These are phyloP conservation scores for Trichoderma hamatum DNA, from an alignment of 2,329 filamentous ascomycete species.

Conservation along the genomic window DNA sequence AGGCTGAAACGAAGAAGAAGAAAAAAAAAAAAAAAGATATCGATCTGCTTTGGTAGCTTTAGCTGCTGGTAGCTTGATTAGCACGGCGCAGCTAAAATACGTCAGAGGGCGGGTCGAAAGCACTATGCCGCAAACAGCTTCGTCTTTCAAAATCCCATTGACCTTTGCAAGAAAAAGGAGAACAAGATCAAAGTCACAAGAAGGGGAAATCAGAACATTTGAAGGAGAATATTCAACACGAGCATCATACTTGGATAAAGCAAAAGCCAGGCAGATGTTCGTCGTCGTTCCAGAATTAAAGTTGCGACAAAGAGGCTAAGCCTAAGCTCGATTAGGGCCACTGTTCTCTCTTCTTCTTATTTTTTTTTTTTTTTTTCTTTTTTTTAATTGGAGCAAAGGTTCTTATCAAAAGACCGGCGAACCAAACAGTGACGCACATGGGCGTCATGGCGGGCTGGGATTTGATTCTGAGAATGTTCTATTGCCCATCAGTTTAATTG, in stretches of 20 bases:
- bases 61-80: neutral
- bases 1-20: neutral
- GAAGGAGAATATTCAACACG: neutral
- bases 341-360: neutral
- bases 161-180: neutral
- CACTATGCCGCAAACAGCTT: neutral
- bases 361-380: neutral
- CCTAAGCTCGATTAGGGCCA: slow-evolving; percentile 13
- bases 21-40: neutral
- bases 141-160: neutral
- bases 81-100: neutral
- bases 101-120: neutral
- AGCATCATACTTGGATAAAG: neutral
- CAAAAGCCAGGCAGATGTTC: neutral
- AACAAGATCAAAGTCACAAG: too few species aligned
- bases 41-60: neutral
- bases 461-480: neutral
- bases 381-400: neutral
- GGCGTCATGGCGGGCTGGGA: slow-evolving; percentile 34
- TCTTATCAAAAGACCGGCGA: neutral
- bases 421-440: slow-evolving; percentile 39
- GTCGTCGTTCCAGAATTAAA: neutral
- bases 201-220: neutral
- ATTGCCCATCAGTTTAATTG: neutral
- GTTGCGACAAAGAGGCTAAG: neutral